phyloP scores from a whole-genome alignment of 2,329 filamentous ascomycete species.

The Pezicula rhizophila region DNA sequence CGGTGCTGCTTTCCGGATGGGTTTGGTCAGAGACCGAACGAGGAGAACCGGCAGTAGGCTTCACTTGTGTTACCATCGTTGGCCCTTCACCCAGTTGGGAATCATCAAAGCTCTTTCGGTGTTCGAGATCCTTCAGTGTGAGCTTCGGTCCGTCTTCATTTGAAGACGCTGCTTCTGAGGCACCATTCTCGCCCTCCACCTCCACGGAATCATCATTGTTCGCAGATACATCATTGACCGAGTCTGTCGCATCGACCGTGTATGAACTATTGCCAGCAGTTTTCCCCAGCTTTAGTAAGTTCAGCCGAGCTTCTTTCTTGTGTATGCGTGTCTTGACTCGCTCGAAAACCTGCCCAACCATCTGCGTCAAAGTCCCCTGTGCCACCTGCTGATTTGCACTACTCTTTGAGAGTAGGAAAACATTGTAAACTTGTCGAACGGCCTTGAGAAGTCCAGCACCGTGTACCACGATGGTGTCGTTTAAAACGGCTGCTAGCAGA shows the following conservation, averaged over 20 bases:
- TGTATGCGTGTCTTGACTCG: constrained; percentile 81
- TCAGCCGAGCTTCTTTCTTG: constrained; percentile 74
- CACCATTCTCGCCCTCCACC: constrained; percentile 10
- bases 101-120: constrained; percentile 61
- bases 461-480: constrained; percentile 98
- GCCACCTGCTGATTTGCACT: constrained; percentile 95
- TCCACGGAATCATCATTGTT: constrained; percentile 18
- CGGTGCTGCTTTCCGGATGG: constrained; percentile 45
- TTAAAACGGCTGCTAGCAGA: constrained; percentile 86
- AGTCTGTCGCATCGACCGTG: constrained; percentile 25
- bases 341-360: constrained; percentile 98
- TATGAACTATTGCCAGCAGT: constrained; percentile 23
- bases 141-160: constrained; percentile 45
- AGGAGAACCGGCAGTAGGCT: constrained; percentile 34
- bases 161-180: constrained; percentile 18
- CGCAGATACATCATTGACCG: constrained; percentile 16
- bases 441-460: constrained; percentile 93
- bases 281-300: constrained; percentile 29
- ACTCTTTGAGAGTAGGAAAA: constrained; percentile 91
- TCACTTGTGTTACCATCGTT: constrained; percentile 60
- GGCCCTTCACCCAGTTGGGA: constrained; percentile 61
- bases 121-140: constrained; percentile 60
- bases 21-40: constrained; percentile 49
- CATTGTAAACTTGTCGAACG: constrained; percentile 97
- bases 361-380: constrained; percentile 93